These are phyloP conservation scores for Nemania serpens DNA, from an alignment of 2,329 filamentous ascomycete genomes.

Conservation along the genomic window DNA sequence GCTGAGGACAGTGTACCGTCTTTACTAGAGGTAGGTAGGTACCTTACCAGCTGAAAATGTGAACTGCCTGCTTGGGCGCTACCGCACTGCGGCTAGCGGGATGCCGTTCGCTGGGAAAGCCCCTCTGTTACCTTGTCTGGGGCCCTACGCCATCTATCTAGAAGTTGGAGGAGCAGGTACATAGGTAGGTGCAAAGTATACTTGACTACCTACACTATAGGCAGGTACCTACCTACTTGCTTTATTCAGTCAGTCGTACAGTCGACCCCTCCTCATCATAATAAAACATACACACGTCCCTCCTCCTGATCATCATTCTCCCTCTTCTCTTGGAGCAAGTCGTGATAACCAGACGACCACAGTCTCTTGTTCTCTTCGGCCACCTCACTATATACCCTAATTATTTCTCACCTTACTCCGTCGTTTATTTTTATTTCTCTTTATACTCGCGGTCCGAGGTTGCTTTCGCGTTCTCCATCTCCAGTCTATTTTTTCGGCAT, in stretches of 20 bases:
- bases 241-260: conserved; percentile 6
- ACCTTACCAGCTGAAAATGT: neutral
- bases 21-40: too few species aligned
- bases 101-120: conserved; percentile 9
- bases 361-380: conserved; percentile 10
- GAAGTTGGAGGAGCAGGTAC: neutral
- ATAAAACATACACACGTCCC: conserved; percentile 17
- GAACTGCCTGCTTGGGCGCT: too few species aligned
- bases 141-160: neutral
- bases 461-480: neutral
- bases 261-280: conserved; percentile 20
- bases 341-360: conserved; percentile 11
- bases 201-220: neutral
- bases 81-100: conserved; percentile 8
- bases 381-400: neutral
- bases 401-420: neutral
- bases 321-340: neutral
- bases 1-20: too few species aligned
- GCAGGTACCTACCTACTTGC: too few species aligned
- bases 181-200: neutral
- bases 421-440: neutral
- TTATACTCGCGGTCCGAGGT: neutral
- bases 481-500: neutral
- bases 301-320: conserved; percentile 4
- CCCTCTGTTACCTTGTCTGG: neutral